phyloP scores from a whole-genome alignment of 2,329 filamentous ascomycete genomes.

The Neonectria ditissima region DNA sequence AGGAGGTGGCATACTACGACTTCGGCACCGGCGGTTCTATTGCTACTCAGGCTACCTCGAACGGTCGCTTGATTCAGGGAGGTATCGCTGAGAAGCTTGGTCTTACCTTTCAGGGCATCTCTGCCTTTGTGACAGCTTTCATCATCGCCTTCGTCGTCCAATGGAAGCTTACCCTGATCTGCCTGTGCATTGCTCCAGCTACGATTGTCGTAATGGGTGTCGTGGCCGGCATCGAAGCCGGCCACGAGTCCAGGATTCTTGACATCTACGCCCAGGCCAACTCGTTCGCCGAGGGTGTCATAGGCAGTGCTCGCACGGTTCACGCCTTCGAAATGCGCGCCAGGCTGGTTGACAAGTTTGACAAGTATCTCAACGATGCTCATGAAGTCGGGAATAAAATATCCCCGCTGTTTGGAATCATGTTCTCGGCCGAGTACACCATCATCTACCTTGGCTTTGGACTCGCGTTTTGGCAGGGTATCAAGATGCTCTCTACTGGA shows the following conservation, averaged over 20 bases:
- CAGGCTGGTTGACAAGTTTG: conserved; percentile 54
- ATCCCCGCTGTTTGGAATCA: conserved; percentile 51
- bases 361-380: conserved; percentile 52
- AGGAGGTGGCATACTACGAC: conserved; percentile 65
- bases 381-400: conserved; percentile 53
- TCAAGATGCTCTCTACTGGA: conserved; percentile 52
- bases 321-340: conserved; percentile 57
- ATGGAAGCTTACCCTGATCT: conserved; percentile 60
- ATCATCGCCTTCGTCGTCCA: conserved; percentile 55
- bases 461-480: conserved; percentile 60
- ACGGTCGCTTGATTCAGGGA: conserved; percentile 55
- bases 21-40: conserved; percentile 55
- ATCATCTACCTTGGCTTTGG: conserved; percentile 57
- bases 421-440: conserved; percentile 55
- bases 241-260: conserved; percentile 49
- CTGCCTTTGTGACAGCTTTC: conserved; percentile 54
- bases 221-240: conserved; percentile 48
- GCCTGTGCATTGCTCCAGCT: conserved; percentile 48
- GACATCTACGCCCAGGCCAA: conserved; percentile 51
- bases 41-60: conserved; percentile 53
- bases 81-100: conserved; percentile 57
- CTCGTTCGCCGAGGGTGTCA: conserved; percentile 52
- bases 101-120: conserved; percentile 53
- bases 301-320: conserved; percentile 54
- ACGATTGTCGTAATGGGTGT: conserved; percentile 49